Evolutionary conservation across 768 basidiomycete genomes (phyloP).

Genomic region (Boletus rubescentipes): DNA sequence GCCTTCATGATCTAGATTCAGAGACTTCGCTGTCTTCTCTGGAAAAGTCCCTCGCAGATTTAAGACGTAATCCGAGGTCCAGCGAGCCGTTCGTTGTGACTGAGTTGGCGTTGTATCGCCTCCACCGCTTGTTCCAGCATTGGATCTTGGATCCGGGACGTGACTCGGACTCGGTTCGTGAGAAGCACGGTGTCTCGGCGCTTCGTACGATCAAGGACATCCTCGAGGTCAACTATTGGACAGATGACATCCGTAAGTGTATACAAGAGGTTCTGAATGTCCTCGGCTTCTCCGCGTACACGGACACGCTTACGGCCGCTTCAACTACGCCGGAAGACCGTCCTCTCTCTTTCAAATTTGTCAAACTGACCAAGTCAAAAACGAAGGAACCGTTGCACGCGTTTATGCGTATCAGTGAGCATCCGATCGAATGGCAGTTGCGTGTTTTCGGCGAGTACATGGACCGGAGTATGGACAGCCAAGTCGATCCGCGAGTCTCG

Average conservation of each 20-base stretch:
- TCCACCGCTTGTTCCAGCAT: slow-evolving; percentile 48
- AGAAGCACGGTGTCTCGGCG: slow-evolving; percentile 45
- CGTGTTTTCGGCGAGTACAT: slow-evolving; percentile 69
- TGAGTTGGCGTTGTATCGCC: slow-evolving; percentile 51
- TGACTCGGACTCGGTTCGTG: slow-evolving; percentile 39
- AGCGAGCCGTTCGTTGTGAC: slow-evolving; percentile 43
- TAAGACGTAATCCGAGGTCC: slow-evolving; percentile 47
- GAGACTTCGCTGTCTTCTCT: slow-evolving; percentile 19
- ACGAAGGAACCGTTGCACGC: slow-evolving; percentile 38
- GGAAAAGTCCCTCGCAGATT: slow-evolving; percentile 34
- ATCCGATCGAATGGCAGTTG: slow-evolving; percentile 65
- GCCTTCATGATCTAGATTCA: slow-evolving; percentile 38
- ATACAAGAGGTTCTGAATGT: slow-evolving; percentile 41
- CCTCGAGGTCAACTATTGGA: slow-evolving; percentile 33
- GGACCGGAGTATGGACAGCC: slow-evolving; percentile 70
- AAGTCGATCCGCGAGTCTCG: slow-evolving; percentile 52
- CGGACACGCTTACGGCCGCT: slow-evolving; percentile 19
- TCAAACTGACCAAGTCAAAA: slow-evolving; percentile 53
- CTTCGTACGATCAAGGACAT: slow-evolving; percentile 51
- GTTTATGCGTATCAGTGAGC: slow-evolving; percentile 57
- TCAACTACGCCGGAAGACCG: slow-evolving; percentile 22
- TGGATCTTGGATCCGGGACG: slow-evolving; percentile 52
- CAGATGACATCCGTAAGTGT: slow-evolving; percentile 30
- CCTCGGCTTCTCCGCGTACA: slow-evolving; percentile 49
- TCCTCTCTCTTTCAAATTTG: slow-evolving; percentile 49